Percentiles rank a stretch among this genome's conserved stretches.
phyloP scores from a whole-genome alignment of 73 alveolate genomes.

The Durusdinium trenchii region DNA sequence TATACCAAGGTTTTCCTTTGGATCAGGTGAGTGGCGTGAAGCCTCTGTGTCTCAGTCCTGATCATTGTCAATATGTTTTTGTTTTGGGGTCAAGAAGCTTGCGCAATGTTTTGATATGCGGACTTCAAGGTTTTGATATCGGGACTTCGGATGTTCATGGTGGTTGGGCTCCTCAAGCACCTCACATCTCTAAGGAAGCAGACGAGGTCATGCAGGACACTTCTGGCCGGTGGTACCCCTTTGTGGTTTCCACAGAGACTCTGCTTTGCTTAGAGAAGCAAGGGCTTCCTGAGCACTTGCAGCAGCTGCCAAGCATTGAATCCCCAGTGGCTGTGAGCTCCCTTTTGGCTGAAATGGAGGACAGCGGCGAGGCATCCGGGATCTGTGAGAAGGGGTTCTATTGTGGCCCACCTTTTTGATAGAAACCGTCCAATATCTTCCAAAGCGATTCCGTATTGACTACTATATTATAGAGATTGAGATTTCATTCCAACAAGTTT shows the following conservation, averaged over 20 bases:
- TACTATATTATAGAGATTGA: no score
- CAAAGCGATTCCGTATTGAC: no score
- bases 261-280: not conserved
- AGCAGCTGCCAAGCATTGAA: not conserved
- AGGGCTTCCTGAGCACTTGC: not conserved
- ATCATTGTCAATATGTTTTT: no score
- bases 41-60: not conserved
- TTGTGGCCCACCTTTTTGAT: not conserved
- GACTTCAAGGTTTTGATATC: no score
- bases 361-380: conserved; percentile 20
- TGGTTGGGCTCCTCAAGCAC: no score
- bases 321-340: not conserved
- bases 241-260: not conserved
- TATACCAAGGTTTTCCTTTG: conserved; percentile 4
- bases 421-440: no score
- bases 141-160: no score
- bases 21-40: not conserved
- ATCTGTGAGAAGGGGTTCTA: not conserved
- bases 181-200: conserved; percentile 32
- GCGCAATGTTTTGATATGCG: no score
- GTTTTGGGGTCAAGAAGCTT: no score
- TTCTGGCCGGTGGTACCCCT: not conserved
- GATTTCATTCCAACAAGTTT: no score
- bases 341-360: not conserved
- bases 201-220: not conserved